These are phyloP conservation scores for Schoenoplectus triqueter DNA, from an alignment of 202 grass and related monocot genomes.

Conservation along the genomic window DNA sequence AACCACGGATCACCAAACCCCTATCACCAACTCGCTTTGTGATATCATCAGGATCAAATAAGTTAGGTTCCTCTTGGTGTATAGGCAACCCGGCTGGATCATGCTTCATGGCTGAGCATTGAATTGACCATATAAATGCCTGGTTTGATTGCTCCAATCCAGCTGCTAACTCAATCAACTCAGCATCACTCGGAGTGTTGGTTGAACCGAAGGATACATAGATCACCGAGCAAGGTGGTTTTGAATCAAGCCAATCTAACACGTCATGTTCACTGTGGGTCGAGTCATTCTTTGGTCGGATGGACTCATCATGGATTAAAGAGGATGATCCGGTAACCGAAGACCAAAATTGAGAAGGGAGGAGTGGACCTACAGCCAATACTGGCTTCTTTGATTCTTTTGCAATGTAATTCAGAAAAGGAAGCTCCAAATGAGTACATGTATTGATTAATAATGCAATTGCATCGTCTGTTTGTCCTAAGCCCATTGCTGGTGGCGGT, in stretches of 20 bases:
- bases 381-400: conserved; percentile 39
- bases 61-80: conserved; percentile 18
- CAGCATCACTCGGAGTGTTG: conserved; percentile 39
- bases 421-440: conserved; percentile 45
- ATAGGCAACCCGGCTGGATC: conserved; percentile 34
- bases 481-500: conserved; percentile 5
- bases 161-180: conserved; percentile 44
- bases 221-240: conserved; percentile 39
- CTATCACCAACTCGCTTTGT: conserved; percentile 11
- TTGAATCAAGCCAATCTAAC: conserved; percentile 48
- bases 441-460: conserved; percentile 47
- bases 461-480: conserved; percentile 33
- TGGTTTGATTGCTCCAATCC: conserved; percentile 35
- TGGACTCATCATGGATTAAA: conserved; percentile 41
- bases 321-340: conserved; percentile 27
- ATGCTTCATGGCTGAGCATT: conserved; percentile 34
- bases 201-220: conserved; percentile 52
- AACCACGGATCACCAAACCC: conserved; percentile 58
- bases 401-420: conserved; percentile 42
- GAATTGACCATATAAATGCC: conserved; percentile 47
- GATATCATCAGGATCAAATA: conserved; percentile 25
- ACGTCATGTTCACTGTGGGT: conserved; percentile 26
- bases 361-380: conserved; percentile 47
- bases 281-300: conserved; percentile 29
- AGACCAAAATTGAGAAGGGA: conserved; percentile 46